These are phyloP conservation scores for Litsea cubeba DNA, from an alignment of 164 flowering plant genomes.

Conservation along the genomic window DNA sequence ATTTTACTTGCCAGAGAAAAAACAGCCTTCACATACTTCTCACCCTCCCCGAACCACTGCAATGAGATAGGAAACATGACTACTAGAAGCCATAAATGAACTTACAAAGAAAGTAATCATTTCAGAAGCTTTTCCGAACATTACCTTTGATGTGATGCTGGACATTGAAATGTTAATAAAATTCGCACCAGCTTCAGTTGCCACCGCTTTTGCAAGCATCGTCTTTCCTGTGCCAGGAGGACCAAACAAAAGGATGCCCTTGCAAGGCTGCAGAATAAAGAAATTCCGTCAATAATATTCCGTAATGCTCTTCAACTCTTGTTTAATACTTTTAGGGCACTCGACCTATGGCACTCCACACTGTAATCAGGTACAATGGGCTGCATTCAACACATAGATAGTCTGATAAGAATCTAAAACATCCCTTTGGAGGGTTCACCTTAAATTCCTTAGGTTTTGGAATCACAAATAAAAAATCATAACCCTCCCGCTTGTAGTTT, in stretches of 20 bases:
- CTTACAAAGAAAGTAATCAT: background rate
- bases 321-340: no score
- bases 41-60: conserved; percentile 99
- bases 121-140: background rate
- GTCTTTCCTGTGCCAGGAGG: conserved; percentile 99
- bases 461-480: no score
- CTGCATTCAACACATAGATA: no score
- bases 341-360: no score
- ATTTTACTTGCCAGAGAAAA: conserved; percentile 96
- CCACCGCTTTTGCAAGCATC: conserved; percentile 97
- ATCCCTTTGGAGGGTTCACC: no score
- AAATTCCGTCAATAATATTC: background rate
- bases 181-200: conserved; percentile 98
- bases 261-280: conserved; percentile 72
- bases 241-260: conserved; percentile 90
- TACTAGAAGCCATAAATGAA: background rate
- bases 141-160: conserved; percentile 88
- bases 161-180: conserved; percentile 97
- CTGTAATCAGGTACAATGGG: no score
- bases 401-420: no score
- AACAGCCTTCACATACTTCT: conserved; percentile 92
- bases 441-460: no score
- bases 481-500: no score
- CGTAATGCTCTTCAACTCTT: background rate
- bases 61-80: conserved; percentile 1